Evolutionary conservation across 1,139 yeast genomes (phyloP).

Genomic region (Meyerozyma sp.): DNA sequence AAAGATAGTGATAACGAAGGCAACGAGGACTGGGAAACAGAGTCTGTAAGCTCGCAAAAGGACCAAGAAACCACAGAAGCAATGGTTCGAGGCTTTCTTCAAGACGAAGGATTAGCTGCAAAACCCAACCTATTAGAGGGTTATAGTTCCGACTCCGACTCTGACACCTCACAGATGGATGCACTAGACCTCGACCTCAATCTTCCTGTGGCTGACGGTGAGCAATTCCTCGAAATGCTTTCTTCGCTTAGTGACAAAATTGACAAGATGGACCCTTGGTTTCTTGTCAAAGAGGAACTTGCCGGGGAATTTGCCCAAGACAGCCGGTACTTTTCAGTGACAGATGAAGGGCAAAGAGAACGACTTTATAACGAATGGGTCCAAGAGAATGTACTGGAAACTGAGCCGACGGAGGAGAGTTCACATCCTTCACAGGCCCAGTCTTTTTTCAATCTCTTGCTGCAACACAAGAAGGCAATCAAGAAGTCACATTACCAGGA

Average conservation of each 20-base stretch:
- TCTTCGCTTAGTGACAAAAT: constrained; percentile 18
- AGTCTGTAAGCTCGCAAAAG: neutral
- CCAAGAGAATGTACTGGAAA: neutral
- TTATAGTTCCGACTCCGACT: neutral
- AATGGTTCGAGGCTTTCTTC: neutral
- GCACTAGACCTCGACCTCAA: constrained; percentile 15
- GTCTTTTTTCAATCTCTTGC: constrained; percentile 20
- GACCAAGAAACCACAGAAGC: neutral
- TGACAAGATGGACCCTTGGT: constrained; percentile 35
- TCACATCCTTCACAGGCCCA: constrained; percentile 21
- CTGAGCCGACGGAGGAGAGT: neutral
- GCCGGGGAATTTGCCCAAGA: constrained; percentile 21
- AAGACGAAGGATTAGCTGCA: constrained; percentile 4
- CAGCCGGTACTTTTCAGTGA: constrained; percentile 27
- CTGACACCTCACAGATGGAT: neutral
- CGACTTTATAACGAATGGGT: constrained; percentile 30
- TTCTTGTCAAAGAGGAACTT: constrained; percentile 33
- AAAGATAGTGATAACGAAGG: neutral
- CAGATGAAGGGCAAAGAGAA: constrained; percentile 16
- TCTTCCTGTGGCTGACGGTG: constrained; percentile 12
- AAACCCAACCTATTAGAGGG: constrained; percentile 3
- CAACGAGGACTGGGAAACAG: neutral
- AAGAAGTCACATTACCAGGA: constrained; percentile 23
- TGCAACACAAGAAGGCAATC: constrained; percentile 25
- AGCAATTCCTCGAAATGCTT: constrained; percentile 20